Base-by-base conservation (phyloP, 257 asterid genomes). In the Vinca minor region DNA sequence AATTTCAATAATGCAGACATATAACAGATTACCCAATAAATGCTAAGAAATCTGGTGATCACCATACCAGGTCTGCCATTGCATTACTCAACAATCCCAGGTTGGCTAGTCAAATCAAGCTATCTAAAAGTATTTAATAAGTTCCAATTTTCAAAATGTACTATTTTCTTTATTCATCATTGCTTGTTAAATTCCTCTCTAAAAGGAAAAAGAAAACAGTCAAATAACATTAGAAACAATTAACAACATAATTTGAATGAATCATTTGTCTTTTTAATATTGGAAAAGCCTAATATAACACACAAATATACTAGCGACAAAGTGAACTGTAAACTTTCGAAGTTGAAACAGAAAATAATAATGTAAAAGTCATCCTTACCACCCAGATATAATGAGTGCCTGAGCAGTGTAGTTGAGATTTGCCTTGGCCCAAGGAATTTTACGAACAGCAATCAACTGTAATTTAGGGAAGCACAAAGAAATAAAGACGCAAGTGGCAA, bases 361-460 rank as follows among this genome's bases (percentile, higher is more conserved):
- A 5, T 12, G 49, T 12, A 20, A 4, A 5, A 35, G 31, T 38
- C 23, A 56, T 44, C 60, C 88, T 41, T 81, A 88, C 96, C 95
- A 14, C 71, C n/a, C 85, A 68, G 96, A 82, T 79, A 88, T 71
- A 65, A 88, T 79, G 64, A 88, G 90, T 64, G 96, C 96, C 73
- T 88, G 95, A 15, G 77, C 95, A 62, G 95, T 88, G 54, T 86
- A 80, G 71, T 89, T 89, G 75, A 89, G 78, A 75, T 89, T 83
- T 23, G 93, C 88, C 87, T 86, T 88, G 29, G 96, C 96, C 96
- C 96, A 86, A 56, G 90, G 93, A 73, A 88, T 71, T 29, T 71
- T 86, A 26, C 95, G 78, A 68, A 73, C 83, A 50, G 89, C 88
- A 69, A 76, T 68, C 68, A 88, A 74, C 96, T 88, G 86, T 69